Percentiles rank a stretch among this genome's conserved stretches.
phyloP scores from a whole-genome alignment of 257 asterid genomes.

The Anisodus tanguticus region DNA sequence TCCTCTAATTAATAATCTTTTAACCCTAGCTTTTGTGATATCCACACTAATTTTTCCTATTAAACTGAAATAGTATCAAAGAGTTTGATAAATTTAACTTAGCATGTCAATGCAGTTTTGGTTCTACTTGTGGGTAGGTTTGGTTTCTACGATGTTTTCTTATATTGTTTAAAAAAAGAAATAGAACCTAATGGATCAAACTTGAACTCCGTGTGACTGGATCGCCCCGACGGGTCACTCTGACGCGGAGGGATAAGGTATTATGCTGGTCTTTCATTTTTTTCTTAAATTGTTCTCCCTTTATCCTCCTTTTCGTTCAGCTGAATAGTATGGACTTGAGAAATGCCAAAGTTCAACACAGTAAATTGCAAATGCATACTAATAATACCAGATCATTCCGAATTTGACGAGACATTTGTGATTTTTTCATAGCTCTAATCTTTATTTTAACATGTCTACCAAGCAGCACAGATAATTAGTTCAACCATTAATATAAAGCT shows the following conservation, averaged over 20 bases:
- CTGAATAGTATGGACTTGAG: neutral
- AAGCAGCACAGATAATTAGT: neutral
- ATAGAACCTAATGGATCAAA: too few relatives aligned
- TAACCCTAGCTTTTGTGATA: neutral
- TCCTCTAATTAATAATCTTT: conserved; percentile 3
- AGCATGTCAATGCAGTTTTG: neutral
- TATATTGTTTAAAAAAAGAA: too few relatives aligned
- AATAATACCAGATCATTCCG: neutral
- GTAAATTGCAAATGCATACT: neutral
- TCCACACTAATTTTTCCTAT: neutral
- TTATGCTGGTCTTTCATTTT: neutral
- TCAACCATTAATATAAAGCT: neutral
- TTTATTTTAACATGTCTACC: neutral
- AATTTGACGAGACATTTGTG: neutral
- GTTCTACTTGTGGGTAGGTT: conserved; percentile 13
- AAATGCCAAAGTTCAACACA: neutral
- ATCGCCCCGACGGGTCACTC: too few relatives aligned
- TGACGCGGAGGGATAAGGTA: neutral
- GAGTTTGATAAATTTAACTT: neutral
- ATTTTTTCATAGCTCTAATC: neutral
- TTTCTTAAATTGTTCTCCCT: neutral
- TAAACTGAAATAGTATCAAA: conserved; percentile 15
- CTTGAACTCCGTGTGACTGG: too few relatives aligned
- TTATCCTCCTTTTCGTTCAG: neutral
- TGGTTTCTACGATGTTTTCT: neutral